These are phyloP conservation scores for Alternaria ethzedia DNA, from an alignment of 2,329 filamentous ascomycete species.

Conservation along the genomic window DNA sequence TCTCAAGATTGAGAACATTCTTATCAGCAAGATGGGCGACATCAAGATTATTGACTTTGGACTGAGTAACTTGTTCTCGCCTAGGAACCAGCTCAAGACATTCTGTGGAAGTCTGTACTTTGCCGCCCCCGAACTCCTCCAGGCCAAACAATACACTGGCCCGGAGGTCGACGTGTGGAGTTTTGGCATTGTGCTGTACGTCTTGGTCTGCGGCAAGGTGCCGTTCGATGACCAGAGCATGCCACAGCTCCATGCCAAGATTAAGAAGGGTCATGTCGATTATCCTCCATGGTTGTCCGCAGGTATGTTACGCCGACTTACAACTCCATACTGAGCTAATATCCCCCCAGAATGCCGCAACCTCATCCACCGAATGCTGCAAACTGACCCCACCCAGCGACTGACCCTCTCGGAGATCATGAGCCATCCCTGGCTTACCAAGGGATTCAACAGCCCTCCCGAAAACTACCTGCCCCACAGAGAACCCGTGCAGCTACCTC, in stretches of 20 bases:
- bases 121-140: conserved; percentile 90
- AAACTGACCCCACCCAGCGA: conserved; percentile 87
- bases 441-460: conserved; percentile 83
- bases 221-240: conserved; percentile 99
- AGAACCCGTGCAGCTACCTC: conserved; percentile 82
- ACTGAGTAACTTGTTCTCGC: conserved; percentile 93
- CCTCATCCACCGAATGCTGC: conserved; percentile 92
- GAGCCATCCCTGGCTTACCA: conserved; percentile 94
- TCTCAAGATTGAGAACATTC: conserved; percentile 97
- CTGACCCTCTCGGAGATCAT: conserved; percentile 91
- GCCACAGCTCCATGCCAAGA: conserved; percentile 97
- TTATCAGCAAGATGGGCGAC: conserved; percentile 98
- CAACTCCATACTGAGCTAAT: conserved; percentile 3
- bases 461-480: conserved; percentile 87
- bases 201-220: conserved; percentile 95
- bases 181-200: conserved; percentile 97
- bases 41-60: conserved; percentile 99
- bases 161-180: conserved; percentile 99
- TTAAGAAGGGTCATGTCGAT: conserved; percentile 95
- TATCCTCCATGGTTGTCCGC: conserved; percentile 92
- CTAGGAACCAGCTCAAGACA: conserved; percentile 84
- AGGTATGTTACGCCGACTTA: conserved; percentile 63
- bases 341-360: conserved; percentile 80
- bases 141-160: conserved; percentile 92
- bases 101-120: conserved; percentile 99